A percentile compares a stretch with the other conserved stretches of the same genome.
phyloP scores from a whole-genome alignment of 2,329 filamentous ascomycete genomes.

The Aspergillus brunneoviolaceus region DNA sequence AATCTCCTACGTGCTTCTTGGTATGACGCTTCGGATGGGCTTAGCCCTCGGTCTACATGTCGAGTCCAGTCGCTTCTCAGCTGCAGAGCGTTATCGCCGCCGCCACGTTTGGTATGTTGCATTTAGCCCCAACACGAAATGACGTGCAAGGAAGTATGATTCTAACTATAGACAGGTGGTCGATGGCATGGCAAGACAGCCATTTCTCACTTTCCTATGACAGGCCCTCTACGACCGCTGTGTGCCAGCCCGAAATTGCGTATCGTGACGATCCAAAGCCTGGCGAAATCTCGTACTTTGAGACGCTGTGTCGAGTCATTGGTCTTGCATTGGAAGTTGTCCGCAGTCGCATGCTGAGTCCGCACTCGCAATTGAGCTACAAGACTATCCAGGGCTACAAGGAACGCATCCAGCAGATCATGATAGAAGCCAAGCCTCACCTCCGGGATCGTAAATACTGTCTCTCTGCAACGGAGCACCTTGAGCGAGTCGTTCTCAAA shows the following conservation, averaged over 20 bases:
- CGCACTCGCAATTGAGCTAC: conserved; percentile 54
- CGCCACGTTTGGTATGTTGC: conserved; percentile 44
- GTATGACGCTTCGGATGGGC: conserved; percentile 60
- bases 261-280: conserved; percentile 49
- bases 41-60: conserved; percentile 61
- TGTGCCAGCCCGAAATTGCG: conserved; percentile 53
- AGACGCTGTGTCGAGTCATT: conserved; percentile 59
- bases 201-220: conserved; percentile 65
- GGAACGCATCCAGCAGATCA: conserved; percentile 57
- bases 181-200: conserved; percentile 64
- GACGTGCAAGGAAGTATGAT: neutral
- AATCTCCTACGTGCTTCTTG: conserved; percentile 61
- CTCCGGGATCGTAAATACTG: conserved; percentile 54
- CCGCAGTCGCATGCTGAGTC: conserved; percentile 55
- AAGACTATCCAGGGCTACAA: conserved; percentile 57
- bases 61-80: conserved; percentile 55
- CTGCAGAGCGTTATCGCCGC: conserved; percentile 48
- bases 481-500: conserved; percentile 61
- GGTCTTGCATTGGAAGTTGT: conserved; percentile 57
- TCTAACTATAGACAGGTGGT: conserved; percentile 49
- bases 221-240: conserved; percentile 55
- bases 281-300: conserved; percentile 56
- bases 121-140: neutral
- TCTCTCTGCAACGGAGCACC: conserved; percentile 47
- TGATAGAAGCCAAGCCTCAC: conserved; percentile 58